These are phyloP conservation scores for Heritiera fomes DNA, from an alignment of 345 rosid genomes.

Conservation along the genomic window DNA sequence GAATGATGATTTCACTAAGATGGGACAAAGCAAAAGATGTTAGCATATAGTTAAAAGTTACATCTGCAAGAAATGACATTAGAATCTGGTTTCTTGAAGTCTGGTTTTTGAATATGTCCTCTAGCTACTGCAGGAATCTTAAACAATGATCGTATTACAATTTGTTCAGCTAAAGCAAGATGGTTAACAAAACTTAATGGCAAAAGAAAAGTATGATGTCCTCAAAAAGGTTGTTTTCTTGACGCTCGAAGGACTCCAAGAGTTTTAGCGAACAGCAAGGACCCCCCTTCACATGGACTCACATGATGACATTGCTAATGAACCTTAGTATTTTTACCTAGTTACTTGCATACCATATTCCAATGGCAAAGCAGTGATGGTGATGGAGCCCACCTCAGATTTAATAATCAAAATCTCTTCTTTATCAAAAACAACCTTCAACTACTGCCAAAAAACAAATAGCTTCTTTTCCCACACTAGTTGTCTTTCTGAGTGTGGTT, in stretches of 20 bases:
- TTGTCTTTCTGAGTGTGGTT: constrained; percentile 23
- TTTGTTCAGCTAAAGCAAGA: not conserved
- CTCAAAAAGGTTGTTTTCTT: constrained; percentile 22
- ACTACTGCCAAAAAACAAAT: constrained; percentile 14
- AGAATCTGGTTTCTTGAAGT: constrained; percentile 3
- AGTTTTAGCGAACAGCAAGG: constrained; percentile 43
- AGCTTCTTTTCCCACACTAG: constrained; percentile 18
- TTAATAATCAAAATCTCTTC: constrained; percentile 15
- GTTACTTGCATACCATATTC: constrained; percentile 34
- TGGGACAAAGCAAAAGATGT: constrained; percentile 7
- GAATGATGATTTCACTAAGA: constrained; percentile 18
- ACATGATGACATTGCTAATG: constrained; percentile 48
- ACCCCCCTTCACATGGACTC: constrained; percentile 70
- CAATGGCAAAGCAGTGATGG: constrained; percentile 35
- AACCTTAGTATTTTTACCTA: constrained; percentile 20
- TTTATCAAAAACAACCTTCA: constrained; percentile 25
- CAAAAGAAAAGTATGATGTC: constrained; percentile 23
- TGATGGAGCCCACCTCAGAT: constrained; percentile 30
- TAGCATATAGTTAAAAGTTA: not conserved
- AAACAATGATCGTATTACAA: constrained; percentile 36
- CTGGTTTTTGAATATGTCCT: constrained; percentile 10
- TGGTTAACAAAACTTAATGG: constrained; percentile 18
- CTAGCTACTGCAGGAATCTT: constrained; percentile 38
- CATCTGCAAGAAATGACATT: not conserved
- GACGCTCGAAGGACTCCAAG: constrained; percentile 32